Evolutionary conservation across 2,329 filamentous ascomycete species (phyloP).

Genomic region (Trichoderma atroviride): DNA sequence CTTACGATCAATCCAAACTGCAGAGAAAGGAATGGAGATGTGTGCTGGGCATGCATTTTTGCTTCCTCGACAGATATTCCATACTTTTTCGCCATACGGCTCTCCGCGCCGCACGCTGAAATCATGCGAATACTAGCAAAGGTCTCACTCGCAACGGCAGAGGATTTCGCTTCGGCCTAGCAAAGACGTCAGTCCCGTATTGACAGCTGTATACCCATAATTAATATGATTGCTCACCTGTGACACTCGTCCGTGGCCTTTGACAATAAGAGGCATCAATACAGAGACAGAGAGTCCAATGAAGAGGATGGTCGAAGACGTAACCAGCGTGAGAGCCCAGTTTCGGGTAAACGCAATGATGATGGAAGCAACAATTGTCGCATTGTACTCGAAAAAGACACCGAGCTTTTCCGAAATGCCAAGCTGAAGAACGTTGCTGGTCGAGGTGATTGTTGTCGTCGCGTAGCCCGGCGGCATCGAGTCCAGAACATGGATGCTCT

Average conservation of each 20-base stretch:
- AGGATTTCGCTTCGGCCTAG: constrained; percentile 58
- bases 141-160: constrained; percentile 63
- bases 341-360: constrained; percentile 59
- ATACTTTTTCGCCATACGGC: constrained; percentile 56
- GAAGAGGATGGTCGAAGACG: constrained; percentile 58
- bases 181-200: neutral
- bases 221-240: constrained; percentile 41
- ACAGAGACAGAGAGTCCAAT: constrained; percentile 52
- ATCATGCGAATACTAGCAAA: constrained; percentile 64
- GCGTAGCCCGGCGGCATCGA: constrained; percentile 64
- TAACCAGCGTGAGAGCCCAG: constrained; percentile 64
- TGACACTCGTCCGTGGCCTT: constrained; percentile 49
- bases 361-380: constrained; percentile 56
- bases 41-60: constrained; percentile 51
- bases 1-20: constrained; percentile 56
- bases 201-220: neutral
- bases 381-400: constrained; percentile 57
- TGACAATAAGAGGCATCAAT: constrained; percentile 59
- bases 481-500: constrained; percentile 70
- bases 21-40: constrained; percentile 53
- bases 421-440: constrained; percentile 65
- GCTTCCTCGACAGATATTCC: constrained; percentile 58
- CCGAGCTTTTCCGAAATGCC: constrained; percentile 67
- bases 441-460: constrained; percentile 64
- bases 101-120: constrained; percentile 63